A percentile compares a stretch with the other conserved stretches of the same genome.
These are phyloP conservation scores for Pythium biforme DNA, from an alignment of 352 stramenopile species.

Conservation along the genomic window DNA sequence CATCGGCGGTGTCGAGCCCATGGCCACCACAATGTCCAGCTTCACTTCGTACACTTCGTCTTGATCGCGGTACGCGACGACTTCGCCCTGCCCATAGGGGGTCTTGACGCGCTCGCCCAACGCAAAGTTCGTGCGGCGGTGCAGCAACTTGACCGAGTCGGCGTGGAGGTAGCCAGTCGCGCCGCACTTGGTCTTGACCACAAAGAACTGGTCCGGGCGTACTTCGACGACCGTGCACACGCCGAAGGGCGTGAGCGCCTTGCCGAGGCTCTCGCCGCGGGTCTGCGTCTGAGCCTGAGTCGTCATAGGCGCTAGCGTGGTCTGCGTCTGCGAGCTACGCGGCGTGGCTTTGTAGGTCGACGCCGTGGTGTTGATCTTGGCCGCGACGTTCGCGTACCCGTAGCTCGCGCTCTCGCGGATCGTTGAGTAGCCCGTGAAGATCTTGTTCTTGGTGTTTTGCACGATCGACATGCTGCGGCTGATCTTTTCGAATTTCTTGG, in stretches of 20 bases:
- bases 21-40: conserved; percentile 15
- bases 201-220: conserved; percentile 28
- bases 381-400: conserved; percentile 47
- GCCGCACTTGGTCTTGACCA: conserved; percentile 31
- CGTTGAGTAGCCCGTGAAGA: conserved; percentile 79
- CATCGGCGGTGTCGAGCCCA: conserved; percentile 14
- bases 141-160: conserved; percentile 30
- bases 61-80: conserved; percentile 29
- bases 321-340: conserved; percentile 7
- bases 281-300: conserved; percentile 6
- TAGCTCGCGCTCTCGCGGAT: conserved; percentile 54
- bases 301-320: conserved; percentile 22
- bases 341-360: conserved; percentile 27
- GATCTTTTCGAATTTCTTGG: conserved; percentile 89
- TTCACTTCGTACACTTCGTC: conserved; percentile 36
- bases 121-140: conserved; percentile 29
- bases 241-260: conserved; percentile 33
- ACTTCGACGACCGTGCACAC: conserved; percentile 31
- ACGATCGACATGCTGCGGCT: conserved; percentile 55
- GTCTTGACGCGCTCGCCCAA: conserved; percentile 31
- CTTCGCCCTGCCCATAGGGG: conserved; percentile 30
- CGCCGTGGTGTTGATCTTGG: conserved; percentile 55
- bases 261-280: conserved; percentile 20
- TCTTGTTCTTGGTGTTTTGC: conserved; percentile 76
- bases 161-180: conserved; percentile 32